Conservation (phyloP, 805 yeast species). For the Hermanozyma aechmeae region DNA sequence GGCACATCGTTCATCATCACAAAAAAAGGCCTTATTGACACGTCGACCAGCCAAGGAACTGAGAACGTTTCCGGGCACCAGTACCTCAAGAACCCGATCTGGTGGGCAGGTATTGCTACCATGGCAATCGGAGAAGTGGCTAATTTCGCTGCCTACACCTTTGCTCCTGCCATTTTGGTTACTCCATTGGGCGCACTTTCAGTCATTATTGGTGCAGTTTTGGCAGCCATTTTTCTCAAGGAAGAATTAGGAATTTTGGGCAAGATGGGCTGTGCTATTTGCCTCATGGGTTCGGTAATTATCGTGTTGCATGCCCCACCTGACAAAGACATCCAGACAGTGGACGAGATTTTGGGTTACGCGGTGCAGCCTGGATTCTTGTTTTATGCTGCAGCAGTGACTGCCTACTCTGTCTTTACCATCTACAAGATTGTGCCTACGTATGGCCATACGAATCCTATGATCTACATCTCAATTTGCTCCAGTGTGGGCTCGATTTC, state of each 20-base stretch:
- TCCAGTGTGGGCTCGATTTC: constrained; percentile 85
- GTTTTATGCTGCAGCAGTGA: constrained; percentile 54
- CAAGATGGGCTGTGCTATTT: constrained; percentile 87
- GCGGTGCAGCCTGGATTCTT: constrained; percentile 75
- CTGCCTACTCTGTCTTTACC: constrained; percentile 63
- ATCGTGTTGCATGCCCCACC: constrained; percentile 90
- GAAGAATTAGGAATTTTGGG: constrained; percentile 86
- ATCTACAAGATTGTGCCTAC: constrained; percentile 76
- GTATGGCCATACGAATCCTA: constrained; percentile 73
- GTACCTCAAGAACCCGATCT: constrained; percentile 74
- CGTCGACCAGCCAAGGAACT: constrained; percentile 41
- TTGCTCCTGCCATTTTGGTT: constrained; percentile 88
- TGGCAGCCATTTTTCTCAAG: constrained; percentile 75
- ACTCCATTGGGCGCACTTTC: constrained; percentile 88
- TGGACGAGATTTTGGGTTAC: constrained; percentile 75
- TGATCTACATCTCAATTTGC: constrained; percentile 84
- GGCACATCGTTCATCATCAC: constrained; percentile 88
- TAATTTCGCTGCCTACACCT: constrained; percentile 89
- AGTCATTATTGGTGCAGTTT: constrained; percentile 84
- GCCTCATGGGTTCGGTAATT: constrained; percentile 79
- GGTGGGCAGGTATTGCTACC: constrained; percentile 91
- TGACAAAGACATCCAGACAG: constrained; percentile 82
- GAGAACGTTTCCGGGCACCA: constrained; percentile 59
- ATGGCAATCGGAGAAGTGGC: constrained; percentile 91
- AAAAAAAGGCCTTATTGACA: constrained; percentile 72